Percentiles rank a stretch among this genome's conserved stretches.
Evolutionary conservation across 73 alveolate species (phyloP).

Genomic region (Effrenium voratum): DNA sequence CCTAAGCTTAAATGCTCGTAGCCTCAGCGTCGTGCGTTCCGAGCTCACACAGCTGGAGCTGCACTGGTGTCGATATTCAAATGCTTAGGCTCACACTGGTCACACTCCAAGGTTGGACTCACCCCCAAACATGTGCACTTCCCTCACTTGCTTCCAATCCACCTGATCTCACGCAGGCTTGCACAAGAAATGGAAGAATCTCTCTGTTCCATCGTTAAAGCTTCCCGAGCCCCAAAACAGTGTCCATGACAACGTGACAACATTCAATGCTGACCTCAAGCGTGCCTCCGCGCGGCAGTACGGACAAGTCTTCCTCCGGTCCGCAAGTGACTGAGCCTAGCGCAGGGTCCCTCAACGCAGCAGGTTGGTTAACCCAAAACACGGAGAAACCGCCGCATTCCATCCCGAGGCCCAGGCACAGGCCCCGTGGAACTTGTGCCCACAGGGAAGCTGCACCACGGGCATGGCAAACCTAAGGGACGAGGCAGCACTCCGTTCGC

Average conservation of each 20-base stretch:
- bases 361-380: background rate
- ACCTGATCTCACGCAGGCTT: background rate
- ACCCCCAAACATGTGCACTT: slow-evolving; percentile 42
- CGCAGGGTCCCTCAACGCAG: too few species aligned
- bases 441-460: slow-evolving; percentile 74
- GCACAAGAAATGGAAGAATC: background rate
- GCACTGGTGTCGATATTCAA: too few species aligned
- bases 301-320: slow-evolving; percentile 68
- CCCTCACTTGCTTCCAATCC: slow-evolving; percentile 43
- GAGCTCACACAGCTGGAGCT: too few species aligned
- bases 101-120: slow-evolving; percentile 16
- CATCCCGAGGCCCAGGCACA: slow-evolving; percentile 15
- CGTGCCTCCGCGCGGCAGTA: slow-evolving; percentile 47
- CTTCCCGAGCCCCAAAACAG: background rate
- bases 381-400: background rate
- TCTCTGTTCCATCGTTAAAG: background rate
- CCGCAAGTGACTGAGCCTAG: slow-evolving; percentile 56
- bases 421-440: slow-evolving; percentile 65
- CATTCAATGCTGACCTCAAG: background rate
- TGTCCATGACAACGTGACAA: background rate
- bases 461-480: slow-evolving; percentile 48
- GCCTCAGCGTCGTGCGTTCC: too few species aligned
- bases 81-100: too few species aligned
- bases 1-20: too few species aligned
- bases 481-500: too few species aligned